Base-by-base conservation (phyloP, 495 filamentous ascomycete genomes). In the Trichocladium antarcticum region DNA sequence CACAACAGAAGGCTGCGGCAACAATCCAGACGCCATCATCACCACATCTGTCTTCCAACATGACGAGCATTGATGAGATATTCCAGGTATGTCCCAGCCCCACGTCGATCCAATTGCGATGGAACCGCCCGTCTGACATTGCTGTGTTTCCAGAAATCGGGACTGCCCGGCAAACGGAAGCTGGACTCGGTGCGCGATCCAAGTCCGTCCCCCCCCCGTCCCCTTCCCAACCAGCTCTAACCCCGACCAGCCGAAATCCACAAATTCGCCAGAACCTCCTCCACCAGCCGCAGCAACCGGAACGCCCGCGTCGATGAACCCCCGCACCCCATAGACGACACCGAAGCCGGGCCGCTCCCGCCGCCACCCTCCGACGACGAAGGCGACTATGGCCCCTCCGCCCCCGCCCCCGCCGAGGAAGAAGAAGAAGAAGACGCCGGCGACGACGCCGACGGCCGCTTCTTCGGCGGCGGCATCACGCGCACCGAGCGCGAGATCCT, bases 391-490 rank as follows among this genome's bases (percentile, higher is more conserved):
- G 47, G 47, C 20, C 47, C 47, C 8, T 17, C 47, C 15, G 28
- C 37, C 0, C 58, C 62, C 1, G 40, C 49, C 27, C 71, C 78
- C n/a, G n/a, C n/a, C n/a, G n/a, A n/a, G n/a, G n/a, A n/a, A 34
- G 74, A 78, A 38, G 78, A 79, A 36, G 78, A 77, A 3, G 69
- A 83, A 57, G 79, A 81, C 14, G 70, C 74, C 28, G 76, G 75
- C 45, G 89, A 93, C 58, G 90, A 95, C 59, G 85, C 93, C 45
- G 92, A 89, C 49, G 89, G 90, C 0, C 80, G 92, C 41, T 99
- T 99, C 72, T 97, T 94, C 58, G 92, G 90, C 37, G 86, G 87
- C 47, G 92, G 92, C 37, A 82, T 97, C 54, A 85, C 84, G 22
- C 76, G 78, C 27, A 75, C 83, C 47, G 87, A 92, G 48, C 80